Conservation (phyloP, 2,329 filamentous ascomycete genomes). For the Phialophora chinensis region DNA sequence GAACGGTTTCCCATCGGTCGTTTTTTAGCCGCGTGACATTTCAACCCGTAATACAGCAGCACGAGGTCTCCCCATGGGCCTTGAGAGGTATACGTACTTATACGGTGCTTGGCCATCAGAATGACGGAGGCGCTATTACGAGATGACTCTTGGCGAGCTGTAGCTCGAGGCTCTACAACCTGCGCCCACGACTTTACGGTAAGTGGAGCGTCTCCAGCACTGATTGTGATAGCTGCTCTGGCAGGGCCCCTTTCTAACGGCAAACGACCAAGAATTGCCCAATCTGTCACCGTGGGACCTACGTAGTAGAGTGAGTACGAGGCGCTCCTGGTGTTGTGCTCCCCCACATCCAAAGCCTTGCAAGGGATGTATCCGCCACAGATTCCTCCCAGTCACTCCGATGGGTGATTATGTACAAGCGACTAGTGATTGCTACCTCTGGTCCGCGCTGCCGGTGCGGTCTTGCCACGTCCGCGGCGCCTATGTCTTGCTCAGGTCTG, state of each 20-base stretch:
- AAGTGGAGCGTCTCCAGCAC: neutral
- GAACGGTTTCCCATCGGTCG: neutral
- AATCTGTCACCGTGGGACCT: neutral
- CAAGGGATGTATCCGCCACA: neutral
- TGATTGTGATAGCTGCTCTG: neutral
- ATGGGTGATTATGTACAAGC: neutral
- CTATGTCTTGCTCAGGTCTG: neutral
- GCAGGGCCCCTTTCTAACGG: neutral
- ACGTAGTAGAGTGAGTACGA: neutral
- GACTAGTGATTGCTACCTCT: neutral
- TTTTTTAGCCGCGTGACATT: neutral
- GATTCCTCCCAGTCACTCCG: neutral
- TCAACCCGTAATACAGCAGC: constrained; percentile 1
- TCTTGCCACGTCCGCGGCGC: neutral
- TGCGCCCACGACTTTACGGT: neutral
- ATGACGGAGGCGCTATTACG: neutral
- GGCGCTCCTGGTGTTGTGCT: neutral
- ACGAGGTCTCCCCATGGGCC: neutral
- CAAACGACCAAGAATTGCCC: neutral
- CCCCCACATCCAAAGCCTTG: neutral
- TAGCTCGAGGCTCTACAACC: neutral
- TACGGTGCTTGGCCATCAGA: neutral
- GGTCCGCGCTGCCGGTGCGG: neutral
- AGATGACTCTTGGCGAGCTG: neutral
- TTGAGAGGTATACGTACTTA: neutral